Base-by-base conservation (phyloP, 169 alveolate genomes). In the Babesia caballi region DNA sequence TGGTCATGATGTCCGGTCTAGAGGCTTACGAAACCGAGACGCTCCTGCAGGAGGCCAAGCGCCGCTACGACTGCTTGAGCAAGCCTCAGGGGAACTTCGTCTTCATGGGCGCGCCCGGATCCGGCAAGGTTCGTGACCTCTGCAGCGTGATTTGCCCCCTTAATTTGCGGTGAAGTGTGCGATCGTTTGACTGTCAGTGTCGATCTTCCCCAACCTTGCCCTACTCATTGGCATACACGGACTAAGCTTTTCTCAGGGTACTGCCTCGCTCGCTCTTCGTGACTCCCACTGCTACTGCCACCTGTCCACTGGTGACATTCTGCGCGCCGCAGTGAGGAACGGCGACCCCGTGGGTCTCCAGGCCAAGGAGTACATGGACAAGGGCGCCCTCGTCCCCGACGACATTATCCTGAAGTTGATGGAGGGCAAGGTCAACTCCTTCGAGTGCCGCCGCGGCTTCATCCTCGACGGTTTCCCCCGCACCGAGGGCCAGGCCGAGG, bases 391-490 rank as follows among this genome's bases (percentile, higher is more conserved):
- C 30, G 98, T 96, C 6, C 92, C 94, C 36, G 98, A 96, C 76
- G 96, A 94, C 11, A 70, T 93, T 41, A 95, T 95, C 40, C 70
- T 94, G 52, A 87, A 91, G 35, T 66, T 95, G 54, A 93, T 96
- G 41, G 92, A 93, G 49, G 93, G 91, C 40, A 91, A 92, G 59
- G 70, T 95, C 66, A 91, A 88, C 25, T 77, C 95, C 65, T 96
- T 96, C 21, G 83, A 81, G 54, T 93, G 96, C 80, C 83, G 80
- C 66, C 76, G 95, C 60, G 99, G 99, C 27, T 93, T 94, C 42
- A 93, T 96, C 66, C 87, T 96, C 33, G 99, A 96, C 80, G 99
- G 99, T 7, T 96, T 93, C 87, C 98, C 98, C 25, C 88, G 98
- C 76, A 94, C 95, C 61, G 88, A 89, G 33, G 83, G 91, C 53